These are phyloP conservation scores for Xenosphaeropsis pyriputrescens DNA, from an alignment of 2,329 filamentous ascomycete species.

Conservation along the genomic window DNA sequence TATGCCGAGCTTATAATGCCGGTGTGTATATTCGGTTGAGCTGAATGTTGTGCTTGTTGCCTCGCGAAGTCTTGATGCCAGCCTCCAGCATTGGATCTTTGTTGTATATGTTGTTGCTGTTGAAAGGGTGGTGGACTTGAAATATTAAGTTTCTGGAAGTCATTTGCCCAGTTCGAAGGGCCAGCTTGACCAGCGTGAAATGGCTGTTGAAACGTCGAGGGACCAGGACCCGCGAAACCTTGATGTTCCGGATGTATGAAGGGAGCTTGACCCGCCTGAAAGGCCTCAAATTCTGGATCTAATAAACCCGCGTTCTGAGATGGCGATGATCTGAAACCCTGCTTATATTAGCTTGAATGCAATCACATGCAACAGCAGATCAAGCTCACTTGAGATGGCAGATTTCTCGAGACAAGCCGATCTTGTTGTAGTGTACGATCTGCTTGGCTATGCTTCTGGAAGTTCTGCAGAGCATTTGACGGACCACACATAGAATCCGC, in stretches of 20 bases:
- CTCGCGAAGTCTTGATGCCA: conserved; percentile 46
- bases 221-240: not conserved
- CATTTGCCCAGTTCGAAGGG: conserved; percentile 21
- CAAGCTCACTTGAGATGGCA: conserved; percentile 35
- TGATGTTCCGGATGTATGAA: conserved; percentile 13
- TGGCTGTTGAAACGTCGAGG: not conserved
- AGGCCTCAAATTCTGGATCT: conserved; percentile 56
- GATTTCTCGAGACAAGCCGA: conserved; percentile 37
- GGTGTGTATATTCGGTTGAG: conserved; percentile 7
- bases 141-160: conserved; percentile 31
- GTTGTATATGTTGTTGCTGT: conserved; percentile 15
- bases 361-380: not conserved
- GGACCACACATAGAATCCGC: conserved; percentile 55
- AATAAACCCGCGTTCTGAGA: conserved; percentile 36
- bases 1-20: conserved; percentile 3
- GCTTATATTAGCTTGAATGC: conserved; percentile 2
- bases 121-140: conserved; percentile 11
- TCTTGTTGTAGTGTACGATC: conserved; percentile 61
- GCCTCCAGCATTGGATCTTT: conserved; percentile 9
- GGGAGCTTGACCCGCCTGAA: conserved; percentile 35
- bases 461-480: conserved; percentile 56
- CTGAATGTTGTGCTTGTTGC: conserved; percentile 15
- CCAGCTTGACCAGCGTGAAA: conserved; percentile 5
- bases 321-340: conserved; percentile 47
- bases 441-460: conserved; percentile 52